A percentile compares a stretch with the other conserved stretches of the same genome.
Evolutionary conservation across 2,329 filamentous ascomycete genomes (phyloP).

Genomic region (Claviceps maximensis): DNA sequence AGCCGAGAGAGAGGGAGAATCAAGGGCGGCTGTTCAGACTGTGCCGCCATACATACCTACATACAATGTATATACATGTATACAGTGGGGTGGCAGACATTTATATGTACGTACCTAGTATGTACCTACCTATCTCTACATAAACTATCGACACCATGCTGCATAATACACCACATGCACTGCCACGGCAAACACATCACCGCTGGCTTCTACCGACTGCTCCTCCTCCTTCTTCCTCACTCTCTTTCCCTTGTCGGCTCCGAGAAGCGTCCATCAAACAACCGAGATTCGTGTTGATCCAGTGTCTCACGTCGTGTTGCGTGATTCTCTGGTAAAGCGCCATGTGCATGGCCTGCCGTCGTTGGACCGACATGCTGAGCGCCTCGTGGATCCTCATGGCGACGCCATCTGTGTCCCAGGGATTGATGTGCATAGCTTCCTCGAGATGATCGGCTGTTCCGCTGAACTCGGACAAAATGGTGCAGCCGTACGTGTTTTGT

Average conservation of each 20-base stretch:
- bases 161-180: no score
- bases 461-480: conserved; percentile 95
- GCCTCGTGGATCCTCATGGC: conserved; percentile 71
- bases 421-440: conserved; percentile 87
- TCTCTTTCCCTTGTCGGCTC: neutral
- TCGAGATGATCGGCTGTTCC: conserved; percentile 76
- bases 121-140: no score
- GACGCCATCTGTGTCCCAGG: conserved; percentile 77
- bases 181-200: no score
- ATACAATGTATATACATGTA: no score
- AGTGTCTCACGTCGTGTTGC: conserved; percentile 3
- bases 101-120: no score
- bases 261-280: conserved; percentile 2
- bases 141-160: no score
- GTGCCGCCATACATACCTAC: no score
- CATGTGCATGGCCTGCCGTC: conserved; percentile 27
- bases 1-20: no score
- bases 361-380: conserved; percentile 56
- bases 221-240: no score
- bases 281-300: neutral
- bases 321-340: conserved; percentile 4
- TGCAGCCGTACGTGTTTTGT: conserved; percentile 67
- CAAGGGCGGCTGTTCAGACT: no score
- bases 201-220: no score
- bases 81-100: no score